phyloP scores from a whole-genome alignment of 2,329 filamentous ascomycete species.

The Aspergillus pseudotamarii region DNA sequence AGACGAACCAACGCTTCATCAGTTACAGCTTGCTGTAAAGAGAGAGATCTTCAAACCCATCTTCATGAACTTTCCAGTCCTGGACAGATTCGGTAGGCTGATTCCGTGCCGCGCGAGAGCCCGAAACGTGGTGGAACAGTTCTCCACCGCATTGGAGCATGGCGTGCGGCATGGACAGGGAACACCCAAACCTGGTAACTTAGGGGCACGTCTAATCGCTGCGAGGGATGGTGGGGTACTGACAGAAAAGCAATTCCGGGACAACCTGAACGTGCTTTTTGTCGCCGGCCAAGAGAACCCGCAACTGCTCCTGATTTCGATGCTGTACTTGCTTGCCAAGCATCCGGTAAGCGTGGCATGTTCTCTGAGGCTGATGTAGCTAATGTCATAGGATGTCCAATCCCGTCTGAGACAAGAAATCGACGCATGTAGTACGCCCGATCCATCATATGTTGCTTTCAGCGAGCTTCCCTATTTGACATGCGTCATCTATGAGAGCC shows the following conservation, averaged over 20 bases:
- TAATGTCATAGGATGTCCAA: not conserved
- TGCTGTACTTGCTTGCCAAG: constrained; percentile 37
- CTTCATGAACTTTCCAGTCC: constrained; percentile 39
- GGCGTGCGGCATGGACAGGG: not conserved
- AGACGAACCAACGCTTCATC: constrained; percentile 5
- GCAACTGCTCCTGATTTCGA: constrained; percentile 35
- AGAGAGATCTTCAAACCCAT: constrained; percentile 39
- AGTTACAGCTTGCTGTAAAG: constrained; percentile 24
- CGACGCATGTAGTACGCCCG: not conserved
- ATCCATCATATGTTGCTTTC: not conserved
- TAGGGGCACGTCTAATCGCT: not conserved
- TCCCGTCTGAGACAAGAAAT: not conserved
- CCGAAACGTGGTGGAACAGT: constrained; percentile 24
- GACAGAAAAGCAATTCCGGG: constrained; percentile 37
- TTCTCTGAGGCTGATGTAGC: not conserved
- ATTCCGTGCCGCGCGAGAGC: constrained; percentile 32
- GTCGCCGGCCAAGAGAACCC: constrained; percentile 46
- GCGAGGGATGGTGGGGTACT: constrained; percentile 20
- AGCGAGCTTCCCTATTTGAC: not conserved
- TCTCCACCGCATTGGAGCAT: not conserved
- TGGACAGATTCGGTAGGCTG: constrained; percentile 22
- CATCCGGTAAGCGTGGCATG: constrained; percentile 11
- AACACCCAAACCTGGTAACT: not conserved
- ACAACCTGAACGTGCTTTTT: constrained; percentile 41
- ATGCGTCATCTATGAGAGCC: not conserved